Base-by-base conservation (phyloP, 2,329 filamentous ascomycete genomes). In the Penicillium sp. region DNA sequence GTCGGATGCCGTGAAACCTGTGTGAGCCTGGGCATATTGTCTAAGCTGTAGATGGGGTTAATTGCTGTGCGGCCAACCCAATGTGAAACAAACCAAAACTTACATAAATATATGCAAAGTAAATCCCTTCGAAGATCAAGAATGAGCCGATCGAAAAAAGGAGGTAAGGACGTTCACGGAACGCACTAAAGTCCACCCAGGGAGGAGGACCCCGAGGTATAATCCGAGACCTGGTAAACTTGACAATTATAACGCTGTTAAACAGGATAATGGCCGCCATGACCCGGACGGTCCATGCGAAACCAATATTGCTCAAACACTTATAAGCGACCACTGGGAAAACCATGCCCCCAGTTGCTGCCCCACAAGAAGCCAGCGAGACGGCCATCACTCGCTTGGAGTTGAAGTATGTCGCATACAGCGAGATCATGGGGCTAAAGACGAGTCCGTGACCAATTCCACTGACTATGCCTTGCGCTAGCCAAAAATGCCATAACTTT, bases 151-250 rank as follows among this genome's bases (percentile, higher is more conserved):
- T 57, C 15, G 55, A 48, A 23, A 54, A 57, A 15, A 57, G 50
- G 50, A 57, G 55, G 50, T 57, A 57, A 53, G 63, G 0, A 73
- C 72, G 15, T 67, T 63, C 27, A 68, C 58, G 4, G 67, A 72
- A 29, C 70, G 64, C 2, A 87, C 82, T 1, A 75, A 80, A 3
- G 80, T 78, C 86, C 85, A 89, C 56, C 77, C 78, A 1, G 83
- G 72, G 8, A 86, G 77, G 2, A 84, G 84, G n/a, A 84, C 72
- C 57, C 47, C 66, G 60, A 38, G 66, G 59, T 52, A 71, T 53
- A 9, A 87, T 70, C 9, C 83, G 73, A 4, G 78, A 73, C 49
- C 71, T 74, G 12, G 76, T 68, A 10, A 78, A 68, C 21, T 33
- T 29, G 0, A 75, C 62, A 33, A 67, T 65, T 2, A 68, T 56